These are phyloP conservation scores for Manihot esculenta DNA, from an alignment of 441 rosid species.

Conservation along the genomic window DNA sequence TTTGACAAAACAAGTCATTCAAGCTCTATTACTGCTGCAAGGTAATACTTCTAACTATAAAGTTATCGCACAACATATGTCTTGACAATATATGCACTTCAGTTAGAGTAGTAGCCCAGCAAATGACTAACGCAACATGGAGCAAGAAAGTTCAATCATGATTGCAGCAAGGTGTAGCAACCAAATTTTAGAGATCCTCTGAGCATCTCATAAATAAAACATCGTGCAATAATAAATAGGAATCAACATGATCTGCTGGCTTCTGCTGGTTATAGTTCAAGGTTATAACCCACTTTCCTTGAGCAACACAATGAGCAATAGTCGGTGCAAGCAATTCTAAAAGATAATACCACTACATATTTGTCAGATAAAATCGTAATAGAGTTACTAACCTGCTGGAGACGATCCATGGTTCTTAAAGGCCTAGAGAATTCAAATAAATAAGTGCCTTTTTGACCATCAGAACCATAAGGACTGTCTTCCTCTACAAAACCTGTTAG, in stretches of 20 bases:
- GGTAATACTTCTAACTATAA: slow-evolving; percentile 29
- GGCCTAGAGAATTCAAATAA: slow-evolving; percentile 90
- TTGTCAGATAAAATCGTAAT: background rate
- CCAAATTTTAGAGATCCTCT: background rate
- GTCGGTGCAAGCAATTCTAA: background rate
- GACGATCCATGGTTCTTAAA: slow-evolving; percentile 82
- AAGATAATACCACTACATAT: no score
- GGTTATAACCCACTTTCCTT: background rate
- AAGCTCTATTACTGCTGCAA: background rate
- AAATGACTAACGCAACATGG: background rate
- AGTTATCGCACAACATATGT: background rate
- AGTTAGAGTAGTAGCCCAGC: background rate
- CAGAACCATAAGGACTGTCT: slow-evolving; percentile 76
- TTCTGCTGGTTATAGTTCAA: background rate
- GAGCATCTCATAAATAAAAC: background rate
- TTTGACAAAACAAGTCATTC: slow-evolving; percentile 1
- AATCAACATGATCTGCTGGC: background rate
- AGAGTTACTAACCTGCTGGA: slow-evolving; percentile 71
- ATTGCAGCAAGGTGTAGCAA: background rate
- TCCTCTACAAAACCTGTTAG: slow-evolving; percentile 73
- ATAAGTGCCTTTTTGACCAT: slow-evolving; percentile 73
- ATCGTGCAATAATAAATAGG: background rate
- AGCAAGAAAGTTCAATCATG: background rate
- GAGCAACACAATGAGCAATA: background rate
- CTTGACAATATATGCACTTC: background rate